Conservation (phyloP, 1,139 yeast genomes). For the Pichia terricola region DNA sequence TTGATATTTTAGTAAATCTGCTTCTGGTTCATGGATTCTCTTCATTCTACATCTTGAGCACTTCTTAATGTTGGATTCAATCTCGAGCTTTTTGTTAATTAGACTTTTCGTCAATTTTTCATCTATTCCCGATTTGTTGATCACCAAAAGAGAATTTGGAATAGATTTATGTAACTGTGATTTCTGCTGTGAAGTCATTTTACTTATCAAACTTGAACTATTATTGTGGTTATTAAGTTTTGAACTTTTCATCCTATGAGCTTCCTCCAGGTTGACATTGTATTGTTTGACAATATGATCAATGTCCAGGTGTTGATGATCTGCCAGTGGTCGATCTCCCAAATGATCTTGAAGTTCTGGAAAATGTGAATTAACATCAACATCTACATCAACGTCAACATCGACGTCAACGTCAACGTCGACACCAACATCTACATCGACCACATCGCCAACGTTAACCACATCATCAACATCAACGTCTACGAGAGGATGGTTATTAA, state of each 20-base stretch:
- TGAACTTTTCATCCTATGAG: background rate
- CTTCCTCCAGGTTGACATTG: background rate
- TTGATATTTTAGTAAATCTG: constrained; percentile 28
- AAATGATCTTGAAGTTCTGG: background rate
- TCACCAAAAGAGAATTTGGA: too few species aligned
- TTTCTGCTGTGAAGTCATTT: too few species aligned
- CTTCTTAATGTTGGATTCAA: constrained; percentile 21
- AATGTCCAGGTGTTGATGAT: background rate
- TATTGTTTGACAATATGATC: background rate
- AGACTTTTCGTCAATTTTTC: background rate
- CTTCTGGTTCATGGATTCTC: constrained; percentile 25
- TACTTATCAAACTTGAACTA: background rate
- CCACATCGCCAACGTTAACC: background rate
- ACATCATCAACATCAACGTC: constrained; percentile 9
- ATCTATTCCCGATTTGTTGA: too few species aligned
- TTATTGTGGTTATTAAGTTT: constrained; percentile 5
- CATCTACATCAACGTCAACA: background rate
- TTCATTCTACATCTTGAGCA: constrained; percentile 35
- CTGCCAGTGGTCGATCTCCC: background rate
- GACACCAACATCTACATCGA: constrained; percentile 5
- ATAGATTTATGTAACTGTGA: too few species aligned
- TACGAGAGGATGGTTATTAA: background rate
- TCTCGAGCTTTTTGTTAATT: background rate
- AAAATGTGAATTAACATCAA: background rate
- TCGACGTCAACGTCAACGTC: constrained; percentile 6